A percentile compares a stretch with the other conserved stretches of the same genome.
phyloP scores from a whole-genome alignment of 2,329 filamentous ascomycete species.

The Nothopassalora personata region DNA sequence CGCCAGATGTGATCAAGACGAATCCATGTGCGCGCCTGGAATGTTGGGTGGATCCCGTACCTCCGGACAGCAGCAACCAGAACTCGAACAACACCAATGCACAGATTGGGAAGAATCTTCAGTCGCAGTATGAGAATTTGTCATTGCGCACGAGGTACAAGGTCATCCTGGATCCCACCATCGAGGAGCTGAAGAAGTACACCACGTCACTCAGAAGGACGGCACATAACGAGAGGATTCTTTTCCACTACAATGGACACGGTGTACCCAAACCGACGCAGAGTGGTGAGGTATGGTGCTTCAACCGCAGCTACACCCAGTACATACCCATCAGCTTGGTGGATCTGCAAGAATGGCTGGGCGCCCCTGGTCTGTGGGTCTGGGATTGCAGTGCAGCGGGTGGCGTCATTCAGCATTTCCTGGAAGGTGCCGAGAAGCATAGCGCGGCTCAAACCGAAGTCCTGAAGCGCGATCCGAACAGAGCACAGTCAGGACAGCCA shows the following conservation, averaged over 20 bases:
- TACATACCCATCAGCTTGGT: conserved; percentile 96
- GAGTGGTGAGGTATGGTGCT: conserved; percentile 98
- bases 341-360: conserved; percentile 91
- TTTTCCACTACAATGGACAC: conserved; percentile 99
- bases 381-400: conserved; percentile 97
- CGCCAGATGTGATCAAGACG: conserved; percentile 93
- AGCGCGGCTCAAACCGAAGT: conserved; percentile 79
- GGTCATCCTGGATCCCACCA: conserved; percentile 90
- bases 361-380: conserved; percentile 90
- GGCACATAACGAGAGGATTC: conserved; percentile 88
- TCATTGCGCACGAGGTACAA: conserved; percentile 96
- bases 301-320: conserved; percentile 97
- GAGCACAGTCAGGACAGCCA: conserved; percentile 23
- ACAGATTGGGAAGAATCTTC: conserved; percentile 91
- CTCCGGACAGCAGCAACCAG: conserved; percentile 45
- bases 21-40: conserved; percentile 89
- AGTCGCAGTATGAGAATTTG: conserved; percentile 91
- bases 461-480: conserved; percentile 62
- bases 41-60: conserved; percentile 90
- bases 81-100: conserved; percentile 51
- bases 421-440: conserved; percentile 90
- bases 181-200: conserved; percentile 96
- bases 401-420: conserved; percentile 91
- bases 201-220: conserved; percentile 84
- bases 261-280: conserved; percentile 92